A percentile compares a stretch with the other conserved stretches of the same genome.
Evolutionary conservation across 1,284 basidiomycete genomes (phyloP).

Genomic region (Moesziomyces parantarcticus): DNA sequence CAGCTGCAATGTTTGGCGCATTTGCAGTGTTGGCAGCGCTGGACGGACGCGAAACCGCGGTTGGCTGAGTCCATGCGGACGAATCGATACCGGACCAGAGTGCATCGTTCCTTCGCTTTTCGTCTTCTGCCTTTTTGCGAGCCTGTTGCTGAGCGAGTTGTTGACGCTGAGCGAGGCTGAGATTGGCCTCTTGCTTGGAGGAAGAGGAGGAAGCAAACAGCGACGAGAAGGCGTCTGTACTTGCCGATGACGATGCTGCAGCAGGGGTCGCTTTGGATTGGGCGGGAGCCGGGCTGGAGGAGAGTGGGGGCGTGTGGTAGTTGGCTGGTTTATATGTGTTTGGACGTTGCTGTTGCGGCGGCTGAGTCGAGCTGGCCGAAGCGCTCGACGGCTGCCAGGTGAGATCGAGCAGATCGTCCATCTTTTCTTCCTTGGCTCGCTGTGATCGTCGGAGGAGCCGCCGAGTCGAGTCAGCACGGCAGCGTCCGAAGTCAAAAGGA

Average conservation of each 20-base stretch:
- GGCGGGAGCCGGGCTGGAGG: slow-evolving; percentile 1
- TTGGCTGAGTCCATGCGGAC: not conserved
- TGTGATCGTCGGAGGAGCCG: slow-evolving; percentile 2
- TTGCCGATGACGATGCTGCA: slow-evolving; percentile 4
- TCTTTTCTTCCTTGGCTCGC: no score
- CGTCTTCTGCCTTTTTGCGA: slow-evolving; percentile 9
- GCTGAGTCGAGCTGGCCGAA: slow-evolving; percentile 4
- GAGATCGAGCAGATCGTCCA: slow-evolving; percentile 66
- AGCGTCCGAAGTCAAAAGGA: no score
- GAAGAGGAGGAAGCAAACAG: slow-evolving; percentile 47
- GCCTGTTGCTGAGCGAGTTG: slow-evolving; percentile 29
- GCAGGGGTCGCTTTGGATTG: not conserved
- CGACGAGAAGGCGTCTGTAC: slow-evolving; percentile 56
- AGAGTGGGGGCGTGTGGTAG: slow-evolving; percentile 20
- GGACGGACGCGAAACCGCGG: not conserved
- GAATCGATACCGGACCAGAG: slow-evolving; percentile 43
- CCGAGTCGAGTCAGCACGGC: no score
- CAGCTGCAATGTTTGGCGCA: not conserved
- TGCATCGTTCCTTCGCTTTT: slow-evolving; percentile 35
- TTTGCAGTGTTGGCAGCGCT: no score
- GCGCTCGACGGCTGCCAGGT: slow-evolving; percentile 51
- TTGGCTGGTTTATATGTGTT: slow-evolving; percentile 25
- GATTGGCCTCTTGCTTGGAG: slow-evolving; percentile 23
- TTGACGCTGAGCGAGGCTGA: slow-evolving; percentile 41
- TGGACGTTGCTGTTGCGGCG: slow-evolving; percentile 15